Evolutionary conservation across 1,284 basidiomycete species (phyloP), one percentile per base, ranked within the genome.

Genomic region (Phlebopus sp.): DNA sequence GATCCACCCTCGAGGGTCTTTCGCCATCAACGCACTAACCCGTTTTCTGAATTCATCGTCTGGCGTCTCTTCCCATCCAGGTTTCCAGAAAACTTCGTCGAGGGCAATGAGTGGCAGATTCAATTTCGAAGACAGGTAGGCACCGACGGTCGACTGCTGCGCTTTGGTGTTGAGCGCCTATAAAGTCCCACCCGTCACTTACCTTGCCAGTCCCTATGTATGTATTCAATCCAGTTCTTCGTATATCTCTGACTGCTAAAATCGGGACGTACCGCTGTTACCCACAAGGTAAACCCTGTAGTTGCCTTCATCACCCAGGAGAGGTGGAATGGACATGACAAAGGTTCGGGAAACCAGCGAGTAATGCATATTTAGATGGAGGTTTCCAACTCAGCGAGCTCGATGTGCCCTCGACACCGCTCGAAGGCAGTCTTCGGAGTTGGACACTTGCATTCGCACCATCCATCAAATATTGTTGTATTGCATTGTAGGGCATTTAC

Each of bases 211-310:
- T 53, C 31, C 77, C 74, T 77, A 30, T 6, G n/a, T n/a, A 35
- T n/a, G n/a, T n/a, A n/a, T n/a, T n/a, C n/a, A n/a, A 11, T 25
- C 43, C n/a, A 11, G 13, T 9, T 38, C 25, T 32, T 37, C 43
- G 14, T 11, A 41, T 30, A n/a, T 13, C 5, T 23, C 42, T 47
- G 42, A 46, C 3, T 42, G 14, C 4, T 29, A 37, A 19, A 4
- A 27, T 18, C 29, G 14, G 6, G 21, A 54, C 64, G 29, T 64
- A 78, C 79, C 79, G 59, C 75, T 76, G 55, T 83, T 82, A 35
- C 80, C 81, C 11, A 77, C 60, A 10, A 83, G 54, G 34, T 73
- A 69, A 36, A 84, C 63, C 46, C 69, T 73, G 55, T 75, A 82
- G 4, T 55, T 62, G 1, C 79, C 78, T 4, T 69, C 67, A 51